Percentiles rank a stretch among this genome's conserved stretches.
Conservation (phyloP, 2,329 filamentous ascomycete genomes). For the Phyllachora maydis region DNA sequence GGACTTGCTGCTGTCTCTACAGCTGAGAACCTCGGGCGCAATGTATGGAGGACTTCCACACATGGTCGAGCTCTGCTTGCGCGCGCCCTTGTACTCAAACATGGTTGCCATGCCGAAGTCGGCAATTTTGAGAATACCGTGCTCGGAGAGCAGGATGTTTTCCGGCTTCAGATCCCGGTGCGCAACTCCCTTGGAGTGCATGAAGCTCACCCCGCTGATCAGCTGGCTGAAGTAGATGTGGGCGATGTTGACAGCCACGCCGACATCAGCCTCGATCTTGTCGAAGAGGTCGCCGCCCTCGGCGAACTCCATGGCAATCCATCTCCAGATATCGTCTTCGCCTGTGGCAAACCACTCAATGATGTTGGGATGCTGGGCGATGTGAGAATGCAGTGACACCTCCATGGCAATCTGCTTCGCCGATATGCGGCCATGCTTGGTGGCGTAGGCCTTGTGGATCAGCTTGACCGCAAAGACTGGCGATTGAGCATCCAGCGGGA, state of each 20-base stretch:
- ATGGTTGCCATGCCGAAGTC: constrained; percentile 93
- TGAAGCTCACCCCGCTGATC: constrained; percentile 75
- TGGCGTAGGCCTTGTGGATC: constrained; percentile 92
- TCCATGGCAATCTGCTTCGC: constrained; percentile 84
- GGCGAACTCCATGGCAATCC: constrained; percentile 97
- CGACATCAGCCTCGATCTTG: constrained; percentile 96
- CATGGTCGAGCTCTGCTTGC: constrained; percentile 68
- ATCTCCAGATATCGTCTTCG: constrained; percentile 73
- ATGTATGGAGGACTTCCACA: constrained; percentile 96
- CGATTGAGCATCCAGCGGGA: constrained; percentile 42
- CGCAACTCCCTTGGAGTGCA: constrained; percentile 88
- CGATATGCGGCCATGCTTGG: constrained; percentile 71
- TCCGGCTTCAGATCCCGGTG: constrained; percentile 88
- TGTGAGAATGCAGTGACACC: constrained; percentile 70
- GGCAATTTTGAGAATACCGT: constrained; percentile 79
- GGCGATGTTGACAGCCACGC: constrained; percentile 83
- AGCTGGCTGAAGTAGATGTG: constrained; percentile 94
- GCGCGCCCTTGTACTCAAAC: constrained; percentile 72
- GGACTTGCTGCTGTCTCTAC: constrained; percentile 21
- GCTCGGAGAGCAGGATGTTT: constrained; percentile 74
- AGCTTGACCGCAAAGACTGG: constrained; percentile 95
- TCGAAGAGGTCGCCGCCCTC: constrained; percentile 94
- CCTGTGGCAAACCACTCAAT: constrained; percentile 83
- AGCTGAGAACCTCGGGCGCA: constrained; percentile 68
- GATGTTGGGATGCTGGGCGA: constrained; percentile 79